Percentiles rank a stretch among this genome's conserved stretches.
phyloP scores from a whole-genome alignment of 1,284 basidiomycete genomes.

The Cystobasidium slooffiae region DNA sequence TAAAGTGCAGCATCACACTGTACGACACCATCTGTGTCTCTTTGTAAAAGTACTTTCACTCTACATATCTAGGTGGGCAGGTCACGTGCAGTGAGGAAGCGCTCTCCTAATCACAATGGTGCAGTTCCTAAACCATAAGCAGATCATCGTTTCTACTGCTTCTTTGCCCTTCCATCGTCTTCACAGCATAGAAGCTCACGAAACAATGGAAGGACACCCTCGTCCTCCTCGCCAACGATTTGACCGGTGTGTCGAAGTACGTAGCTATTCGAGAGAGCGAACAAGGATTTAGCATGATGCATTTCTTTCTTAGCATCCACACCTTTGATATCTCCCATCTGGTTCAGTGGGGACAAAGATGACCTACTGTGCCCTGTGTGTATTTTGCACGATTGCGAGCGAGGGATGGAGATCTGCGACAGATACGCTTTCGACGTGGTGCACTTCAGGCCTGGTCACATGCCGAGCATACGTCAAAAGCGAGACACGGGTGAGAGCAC shows the following conservation, averaged over 20 bases:
- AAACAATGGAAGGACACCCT: conserved; percentile 25
- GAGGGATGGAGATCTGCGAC: conserved; percentile 10
- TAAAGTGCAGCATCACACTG: no score
- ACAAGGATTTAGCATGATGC: background rate
- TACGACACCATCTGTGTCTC: no score
- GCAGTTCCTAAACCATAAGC: no score
- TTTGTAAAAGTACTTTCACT: no score
- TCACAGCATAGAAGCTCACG: conserved; percentile 19
- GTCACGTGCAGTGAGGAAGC: no score
- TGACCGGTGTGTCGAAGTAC: conserved; percentile 35
- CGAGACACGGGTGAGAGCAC: background rate
- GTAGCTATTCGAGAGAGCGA: conserved; percentile 6
- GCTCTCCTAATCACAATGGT: no score
- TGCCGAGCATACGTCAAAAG: no score
- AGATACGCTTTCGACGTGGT: conserved; percentile 38
- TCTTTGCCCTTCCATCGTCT: background rate
- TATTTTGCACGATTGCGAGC: conserved; percentile 32
- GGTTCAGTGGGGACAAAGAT: background rate
- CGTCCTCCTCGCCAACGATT: conserved; percentile 42
- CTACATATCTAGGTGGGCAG: no score
- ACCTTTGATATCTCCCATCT: no score
- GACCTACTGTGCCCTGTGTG: conserved; percentile 30
- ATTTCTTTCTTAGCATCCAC: no score
- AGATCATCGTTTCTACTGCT: background rate
- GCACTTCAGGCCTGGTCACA: conserved; percentile 14